Evolutionary conservation across 192 early-diverging fungal genomes (phyloP).

Genomic region (Backusella liffmaniae): DNA sequence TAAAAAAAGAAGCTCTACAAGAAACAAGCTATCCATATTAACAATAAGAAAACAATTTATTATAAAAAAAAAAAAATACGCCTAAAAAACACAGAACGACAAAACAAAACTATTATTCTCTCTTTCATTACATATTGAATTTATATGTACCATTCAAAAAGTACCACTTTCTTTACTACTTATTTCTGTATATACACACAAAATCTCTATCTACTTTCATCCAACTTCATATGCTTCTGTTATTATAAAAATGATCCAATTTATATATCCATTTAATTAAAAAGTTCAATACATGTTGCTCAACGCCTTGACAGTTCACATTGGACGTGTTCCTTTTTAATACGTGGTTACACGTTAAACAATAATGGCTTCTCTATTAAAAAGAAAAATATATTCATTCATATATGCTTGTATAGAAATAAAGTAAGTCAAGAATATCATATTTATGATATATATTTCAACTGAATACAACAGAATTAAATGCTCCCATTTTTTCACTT

Average conservation of each 20-base stretch:
- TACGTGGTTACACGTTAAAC: neutral
- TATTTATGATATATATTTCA: neutral
- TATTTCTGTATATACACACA: slow-evolving; percentile 3
- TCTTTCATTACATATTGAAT: neutral
- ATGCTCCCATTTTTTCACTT: neutral
- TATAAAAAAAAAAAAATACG: neutral
- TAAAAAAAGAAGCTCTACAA: neutral
- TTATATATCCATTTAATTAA: neutral
- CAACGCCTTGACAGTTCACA: neutral
- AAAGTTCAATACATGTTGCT: neutral
- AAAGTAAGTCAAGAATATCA: neutral
- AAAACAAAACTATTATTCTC: neutral
- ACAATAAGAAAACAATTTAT: neutral
- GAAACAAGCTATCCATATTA: neutral
- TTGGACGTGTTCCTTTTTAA: neutral
- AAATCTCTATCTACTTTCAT: neutral
- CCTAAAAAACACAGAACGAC: neutral
- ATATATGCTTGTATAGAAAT: neutral
- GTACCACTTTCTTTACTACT: neutral
- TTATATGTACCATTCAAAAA: neutral
- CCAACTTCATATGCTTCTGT: neutral
- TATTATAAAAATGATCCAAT: neutral
- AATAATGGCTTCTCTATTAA: neutral
- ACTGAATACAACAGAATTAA: neutral
- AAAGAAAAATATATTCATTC: neutral